Conservation (phyloP, 495 filamentous ascomycete genomes). For the Podospora comata region DNA sequence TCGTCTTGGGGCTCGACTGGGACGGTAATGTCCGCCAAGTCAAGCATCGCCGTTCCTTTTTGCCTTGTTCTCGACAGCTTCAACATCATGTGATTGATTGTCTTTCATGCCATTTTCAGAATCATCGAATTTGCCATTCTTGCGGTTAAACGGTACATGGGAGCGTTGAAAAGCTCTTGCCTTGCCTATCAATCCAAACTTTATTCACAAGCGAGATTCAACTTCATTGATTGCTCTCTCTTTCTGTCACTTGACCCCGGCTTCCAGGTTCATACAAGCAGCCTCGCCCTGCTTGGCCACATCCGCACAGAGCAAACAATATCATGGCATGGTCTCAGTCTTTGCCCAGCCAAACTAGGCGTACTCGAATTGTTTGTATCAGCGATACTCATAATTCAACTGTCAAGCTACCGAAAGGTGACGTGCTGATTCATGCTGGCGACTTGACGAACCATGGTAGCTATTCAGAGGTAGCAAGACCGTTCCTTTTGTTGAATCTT, state of each 20-base stretch:
- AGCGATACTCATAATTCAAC: conserved; percentile 84
- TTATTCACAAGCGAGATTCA: background rate
- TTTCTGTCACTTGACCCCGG: no score
- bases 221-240: no score
- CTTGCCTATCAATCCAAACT: background rate
- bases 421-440: conserved; percentile 87
- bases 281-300: no score
- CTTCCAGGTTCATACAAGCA: no score
- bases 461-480: conserved; percentile 36
- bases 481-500: background rate
- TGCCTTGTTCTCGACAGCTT: background rate
- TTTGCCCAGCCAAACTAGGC: conserved; percentile 23
- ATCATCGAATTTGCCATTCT: no score
- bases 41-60: background rate
- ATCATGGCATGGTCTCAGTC: conserved; percentile 11
- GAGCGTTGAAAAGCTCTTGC: background rate
- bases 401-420: conserved; percentile 68
- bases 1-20: background rate
- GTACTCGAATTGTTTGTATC: conserved; percentile 61
- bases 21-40: background rate
- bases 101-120: no score
- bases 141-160: no score
- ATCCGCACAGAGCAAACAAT: background rate
- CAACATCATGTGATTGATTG: background rate
- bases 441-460: conserved; percentile 83